These are phyloP conservation scores for Candida adriatica DNA, from an alignment of 805 yeast species.

Conservation along the genomic window DNA sequence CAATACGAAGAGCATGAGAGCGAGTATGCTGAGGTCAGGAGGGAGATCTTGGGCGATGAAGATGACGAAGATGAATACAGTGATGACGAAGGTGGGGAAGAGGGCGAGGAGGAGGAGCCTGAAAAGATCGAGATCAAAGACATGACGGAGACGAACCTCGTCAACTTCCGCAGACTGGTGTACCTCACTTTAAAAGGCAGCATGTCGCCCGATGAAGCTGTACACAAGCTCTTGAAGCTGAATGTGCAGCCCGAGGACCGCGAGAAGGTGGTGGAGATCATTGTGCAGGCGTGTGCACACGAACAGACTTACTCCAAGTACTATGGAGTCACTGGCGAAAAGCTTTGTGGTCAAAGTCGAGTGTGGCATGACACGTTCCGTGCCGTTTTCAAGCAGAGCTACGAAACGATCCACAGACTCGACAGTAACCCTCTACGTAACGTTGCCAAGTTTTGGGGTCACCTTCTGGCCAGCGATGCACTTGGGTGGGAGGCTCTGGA, in stretches of 20 bases:
- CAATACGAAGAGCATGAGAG: constrained; percentile 44
- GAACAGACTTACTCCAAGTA: constrained; percentile 82
- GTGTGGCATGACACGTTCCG: constrained; percentile 55
- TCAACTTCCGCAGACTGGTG: constrained; percentile 65
- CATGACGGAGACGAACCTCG: constrained; percentile 57
- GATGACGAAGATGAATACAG: constrained; percentile 41
- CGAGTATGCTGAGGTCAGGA: constrained; percentile 34
- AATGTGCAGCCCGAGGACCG: constrained; percentile 36
- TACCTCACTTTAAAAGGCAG: constrained; percentile 84
- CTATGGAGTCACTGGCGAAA: constrained; percentile 71
- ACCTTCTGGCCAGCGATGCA: constrained; percentile 62
- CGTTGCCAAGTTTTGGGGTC: constrained; percentile 83
- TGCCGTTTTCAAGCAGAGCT: constrained; percentile 47
- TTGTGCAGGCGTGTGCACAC: constrained; percentile 76
- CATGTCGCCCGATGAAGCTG: constrained; percentile 88
- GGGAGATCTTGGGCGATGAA: constrained; percentile 23
- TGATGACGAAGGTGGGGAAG: constrained; percentile 16
- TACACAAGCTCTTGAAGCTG: constrained; percentile 68
- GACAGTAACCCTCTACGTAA: constrained; percentile 73
- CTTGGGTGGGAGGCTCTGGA: constrained; percentile 58
- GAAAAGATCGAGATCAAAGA: constrained; percentile 38
- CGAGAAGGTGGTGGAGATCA: constrained; percentile 57
- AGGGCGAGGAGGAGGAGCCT: constrained; percentile 2
- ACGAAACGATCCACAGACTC: constrained; percentile 52
- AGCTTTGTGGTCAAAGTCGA: constrained; percentile 42